Evolutionary conservation across 2,329 filamentous ascomycete species (phyloP).

Genomic region (Graphiopsis chlorocephala): DNA sequence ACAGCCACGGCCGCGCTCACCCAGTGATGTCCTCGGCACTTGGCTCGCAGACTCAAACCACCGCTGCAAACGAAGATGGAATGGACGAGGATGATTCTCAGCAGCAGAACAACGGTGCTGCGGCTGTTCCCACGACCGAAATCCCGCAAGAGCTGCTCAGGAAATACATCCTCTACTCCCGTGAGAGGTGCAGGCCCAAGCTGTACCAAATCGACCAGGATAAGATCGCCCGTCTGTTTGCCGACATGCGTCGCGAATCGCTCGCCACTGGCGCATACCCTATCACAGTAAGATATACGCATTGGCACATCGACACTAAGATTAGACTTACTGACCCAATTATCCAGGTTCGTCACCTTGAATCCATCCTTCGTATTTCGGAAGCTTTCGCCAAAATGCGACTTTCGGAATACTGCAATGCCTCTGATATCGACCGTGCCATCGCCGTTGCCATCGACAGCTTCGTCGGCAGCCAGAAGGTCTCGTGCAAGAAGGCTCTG

Average conservation of each 20-base stretch:
- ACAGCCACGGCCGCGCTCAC: conserved; percentile 88
- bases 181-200: conserved; percentile 85
- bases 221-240: conserved; percentile 89
- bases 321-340: conserved; percentile 5
- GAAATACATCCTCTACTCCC: conserved; percentile 95
- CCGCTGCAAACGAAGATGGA: conserved; percentile 50
- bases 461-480: conserved; percentile 93
- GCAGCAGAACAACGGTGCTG: conserved; percentile 40
- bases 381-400: conserved; percentile 98
- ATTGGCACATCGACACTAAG: conserved; percentile 24
- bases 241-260: conserved; percentile 92
- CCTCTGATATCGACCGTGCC: conserved; percentile 89
- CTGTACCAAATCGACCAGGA: conserved; percentile 97
- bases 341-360: conserved; percentile 83
- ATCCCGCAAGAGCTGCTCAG: conserved; percentile 87
- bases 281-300: conserved; percentile 72
- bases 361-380: conserved; percentile 93
- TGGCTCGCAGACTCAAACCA: conserved; percentile 31
- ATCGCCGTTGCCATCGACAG: conserved; percentile 96
- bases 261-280: conserved; percentile 94
- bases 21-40: conserved; percentile 49
- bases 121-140: conserved; percentile 56
- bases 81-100: conserved; percentile 60
- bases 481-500: conserved; percentile 95
- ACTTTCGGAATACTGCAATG: conserved; percentile 88